Evolutionary conservation across 2,329 filamentous ascomycete species (phyloP).

Genomic region (Colletotrichum echinochloae): DNA sequence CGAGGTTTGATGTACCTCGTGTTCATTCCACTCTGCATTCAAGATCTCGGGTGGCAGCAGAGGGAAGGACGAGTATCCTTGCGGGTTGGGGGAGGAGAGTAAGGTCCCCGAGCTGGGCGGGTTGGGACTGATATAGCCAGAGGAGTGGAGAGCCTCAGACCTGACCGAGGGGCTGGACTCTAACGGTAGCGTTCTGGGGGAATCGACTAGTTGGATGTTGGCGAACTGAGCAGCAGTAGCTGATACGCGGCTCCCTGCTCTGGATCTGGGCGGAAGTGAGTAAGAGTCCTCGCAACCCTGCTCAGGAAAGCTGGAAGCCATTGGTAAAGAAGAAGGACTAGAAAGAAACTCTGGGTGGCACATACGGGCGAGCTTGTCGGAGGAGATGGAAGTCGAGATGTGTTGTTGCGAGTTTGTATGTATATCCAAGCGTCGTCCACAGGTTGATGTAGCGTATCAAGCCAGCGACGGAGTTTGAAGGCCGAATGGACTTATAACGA

Average conservation of each 20-base stretch:
- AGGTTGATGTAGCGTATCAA: constrained; percentile 24
- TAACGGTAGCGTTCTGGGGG: constrained; percentile 43
- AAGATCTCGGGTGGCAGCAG: constrained; percentile 45
- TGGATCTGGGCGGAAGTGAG: constrained; percentile 52
- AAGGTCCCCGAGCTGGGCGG: constrained; percentile 45
- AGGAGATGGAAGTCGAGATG: constrained; percentile 21
- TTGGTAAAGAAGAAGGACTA: constrained; percentile 44
- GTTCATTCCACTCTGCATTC: constrained; percentile 49
- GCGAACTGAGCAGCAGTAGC: constrained; percentile 46
- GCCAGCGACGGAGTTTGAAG: constrained; percentile 34
- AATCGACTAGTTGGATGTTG: constrained; percentile 46
- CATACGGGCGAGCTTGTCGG: constrained; percentile 44
- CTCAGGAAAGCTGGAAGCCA: constrained; percentile 47
- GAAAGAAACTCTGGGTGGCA: constrained; percentile 46
- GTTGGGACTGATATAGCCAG: constrained; percentile 46
- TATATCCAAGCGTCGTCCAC: constrained; percentile 32
- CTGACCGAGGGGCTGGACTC: constrained; percentile 44
- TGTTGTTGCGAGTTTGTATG: constrained; percentile 20
- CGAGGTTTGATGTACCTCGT: constrained; percentile 40
- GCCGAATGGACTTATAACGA: constrained; percentile 34
- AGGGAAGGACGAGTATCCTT: constrained; percentile 47
- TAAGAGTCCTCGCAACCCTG: constrained; percentile 47
- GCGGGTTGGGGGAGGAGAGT: constrained; percentile 43
- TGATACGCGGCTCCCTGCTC: constrained; percentile 48
- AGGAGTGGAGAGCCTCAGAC: constrained; percentile 44